Base-by-base conservation (phyloP, 2,329 filamentous ascomycete species). In the Grosmannia serpens region DNA sequence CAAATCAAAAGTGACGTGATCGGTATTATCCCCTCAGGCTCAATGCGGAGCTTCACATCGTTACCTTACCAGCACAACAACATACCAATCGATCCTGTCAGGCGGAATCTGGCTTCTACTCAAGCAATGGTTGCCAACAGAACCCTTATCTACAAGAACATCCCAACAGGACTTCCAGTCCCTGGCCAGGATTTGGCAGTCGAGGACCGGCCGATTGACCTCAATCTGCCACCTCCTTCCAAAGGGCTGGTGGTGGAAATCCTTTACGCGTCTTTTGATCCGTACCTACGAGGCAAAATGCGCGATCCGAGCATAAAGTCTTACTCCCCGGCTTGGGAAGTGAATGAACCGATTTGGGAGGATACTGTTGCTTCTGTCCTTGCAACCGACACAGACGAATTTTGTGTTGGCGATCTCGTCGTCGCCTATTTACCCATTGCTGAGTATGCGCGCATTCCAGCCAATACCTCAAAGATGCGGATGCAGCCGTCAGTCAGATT, bases 281-380 rank as follows among this genome's bases (percentile, higher is more conserved):
- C 90, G 2, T 95, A 95, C 75, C 83, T 88, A 76, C 87, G 91
- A 59, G 87, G 87, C 61, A 82, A 83, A 64, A 91, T 95, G 87
- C 85, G 89, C 53, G 72, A 77, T 53, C 68, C 87, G 8, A 70
- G 75, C 41, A 66, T 74, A 68, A 83, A 87, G 73, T 90, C 87
- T 11, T 94, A 91, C 75, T 70, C 76, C 26, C 76, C 85, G 1
- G 71, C 86, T 2, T 89, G 84, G 67, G 69, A 77, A 20, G 70
- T 88, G 53, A 77, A 78, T 68, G 72, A 81, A 65, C 82, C 88
- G 62, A 80, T 95, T 62, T 73, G 72, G 64, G 91, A 85, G 72
- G 71, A 71, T 64, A 77, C 75, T 56, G 76, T 95, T 64, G 78
- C 82, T 64, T 85, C 83, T 67, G 84, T 95, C 29, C 66, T 92